Base-by-base conservation (phyloP, 441 rosid genomes). In the Syzygium syzygioides region DNA sequence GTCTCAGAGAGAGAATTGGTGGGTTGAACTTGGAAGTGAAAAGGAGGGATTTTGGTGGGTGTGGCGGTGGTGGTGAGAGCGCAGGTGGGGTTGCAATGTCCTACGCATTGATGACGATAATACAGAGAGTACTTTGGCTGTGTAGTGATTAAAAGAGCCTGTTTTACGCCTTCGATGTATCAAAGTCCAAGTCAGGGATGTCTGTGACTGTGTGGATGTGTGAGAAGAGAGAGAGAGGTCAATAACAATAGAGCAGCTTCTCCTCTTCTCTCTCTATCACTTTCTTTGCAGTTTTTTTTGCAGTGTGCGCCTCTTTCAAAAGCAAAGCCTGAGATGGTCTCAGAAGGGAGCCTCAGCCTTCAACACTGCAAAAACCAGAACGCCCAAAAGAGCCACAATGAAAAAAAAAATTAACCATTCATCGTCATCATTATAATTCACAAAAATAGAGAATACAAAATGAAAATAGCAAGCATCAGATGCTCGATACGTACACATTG, bases 111-210 rank as follows among this genome's bases (percentile, higher is more conserved):
- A 95, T 96, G 97, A 95, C 92, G 94, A 94, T 94, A 91, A 92
- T 79, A 89, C 95, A 93, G 93, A 91, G 89, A 89, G 88, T 88
- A 89, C 93, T 95, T 93, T 83, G 91, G 90, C 91, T 91, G 88
- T 87, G 91, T 88, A 79, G 91, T 88, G 94, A 88, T 90, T 90
- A 91, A 89, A 87, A 45, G 89, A 90, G 79, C 91, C 90, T 89
- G 88, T 91, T 90, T 93, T 92, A 92, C 92, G 95, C 90, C 93
- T 89, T 92, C 79, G 98, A 96, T 90, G 92, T 89, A 93, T 97
- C 98, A 92, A 95, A 53, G 93, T 97, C 99, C 93, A 93, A 94
- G 99, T 95, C 99, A 96, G 98, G 91, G 88, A 86, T 68, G 90
- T 45, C 85, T 34, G 55, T 68, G 90, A n/a, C 85, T 34, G 55